Evolutionary conservation across 352 stramenopile genomes (phyloP).

Genomic region (Phytopythium montanum): DNA sequence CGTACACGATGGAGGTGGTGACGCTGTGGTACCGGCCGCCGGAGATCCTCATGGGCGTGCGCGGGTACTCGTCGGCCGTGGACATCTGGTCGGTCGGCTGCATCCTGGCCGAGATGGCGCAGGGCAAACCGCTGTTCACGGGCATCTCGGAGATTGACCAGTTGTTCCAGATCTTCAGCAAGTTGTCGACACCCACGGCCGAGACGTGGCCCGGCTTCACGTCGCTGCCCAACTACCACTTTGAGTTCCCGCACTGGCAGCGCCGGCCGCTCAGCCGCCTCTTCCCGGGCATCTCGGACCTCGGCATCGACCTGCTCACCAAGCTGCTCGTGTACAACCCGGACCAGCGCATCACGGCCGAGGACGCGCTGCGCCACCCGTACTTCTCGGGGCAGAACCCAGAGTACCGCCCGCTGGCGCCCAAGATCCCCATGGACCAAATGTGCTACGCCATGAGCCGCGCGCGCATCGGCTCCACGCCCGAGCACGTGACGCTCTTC

Average conservation of each 20-base stretch:
- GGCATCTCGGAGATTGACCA: conserved; percentile 82
- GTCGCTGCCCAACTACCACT: conserved; percentile 96
- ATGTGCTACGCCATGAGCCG: conserved; percentile 69
- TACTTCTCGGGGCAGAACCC: conserved; percentile 63
- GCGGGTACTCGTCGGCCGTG: conserved; percentile 81
- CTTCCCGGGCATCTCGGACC: conserved; percentile 66
- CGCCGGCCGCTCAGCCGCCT: conserved; percentile 60
- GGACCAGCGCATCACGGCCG: conserved; percentile 75
- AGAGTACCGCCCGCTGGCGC: conserved; percentile 39
- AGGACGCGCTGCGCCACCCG: conserved; percentile 77
- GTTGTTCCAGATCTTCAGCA: conserved; percentile 87
- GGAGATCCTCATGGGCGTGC: conserved; percentile 88
- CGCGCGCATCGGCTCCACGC: conserved; percentile 37
- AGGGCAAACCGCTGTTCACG: conserved; percentile 78
- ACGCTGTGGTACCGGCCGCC: conserved; percentile 90
- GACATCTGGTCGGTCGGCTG: conserved; percentile 96
- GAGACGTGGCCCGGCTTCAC: conserved; percentile 96
- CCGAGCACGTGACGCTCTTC: conserved; percentile 76
- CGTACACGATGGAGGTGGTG: conserved; percentile 90
- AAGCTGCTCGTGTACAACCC: conserved; percentile 82
- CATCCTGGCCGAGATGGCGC: conserved; percentile 98
- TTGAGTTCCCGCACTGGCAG: conserved; percentile 85
- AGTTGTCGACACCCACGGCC: conserved; percentile 96
- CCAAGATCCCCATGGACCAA: conserved; percentile 75
- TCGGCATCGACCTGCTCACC: conserved; percentile 68